Base-by-base conservation (phyloP, 441 rosid genomes). In the Pelargonium citronellum region DNA sequence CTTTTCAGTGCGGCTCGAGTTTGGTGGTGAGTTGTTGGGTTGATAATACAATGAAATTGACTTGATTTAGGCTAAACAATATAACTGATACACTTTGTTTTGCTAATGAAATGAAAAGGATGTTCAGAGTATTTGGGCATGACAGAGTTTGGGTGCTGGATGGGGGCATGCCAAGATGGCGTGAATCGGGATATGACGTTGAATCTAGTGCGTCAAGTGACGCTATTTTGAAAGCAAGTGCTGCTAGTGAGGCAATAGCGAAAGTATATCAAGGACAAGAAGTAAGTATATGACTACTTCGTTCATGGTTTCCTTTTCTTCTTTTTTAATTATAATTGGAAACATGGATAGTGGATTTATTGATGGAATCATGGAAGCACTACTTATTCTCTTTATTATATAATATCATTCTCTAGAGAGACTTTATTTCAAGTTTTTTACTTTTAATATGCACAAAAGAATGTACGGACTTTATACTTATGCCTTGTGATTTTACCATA, bases 131-230 rank as follows among this genome's bases (percentile, higher is more conserved):
- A 58, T 95, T 90, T 78, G 97, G 98, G 69, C 99, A 95, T 81
- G 83, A 85, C n/a, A 86, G 87, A 81, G 83, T 95, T 3, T 92
- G 98, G 99, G 98, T 95, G 47, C 83, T 95, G 66, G 96, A 95
- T 84, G 99, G 99, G 69, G 99, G 99, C 71, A 76, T 95, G 24
- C 99, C 96, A 39, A 92, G 86, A 78, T 95, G 99, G 99, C 96
- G 95, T 68, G 95, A 91, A 65, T 86, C 87, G 19, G 98, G 99
- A 9, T 92, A 87, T 70, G 98, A 92, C 75, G 98, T 95, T 39
- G 98, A 91, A 75, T 92, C 99, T 41, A 95, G 97, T 85, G 97
- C 97, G 67, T 95, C 98, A 27, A 71, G 95, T 77, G 96, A 92
- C 78, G 86, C 93, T 60, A 87, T 92, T 81, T 71, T 91, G 84